phyloP scores from a whole-genome alignment of 805 yeast species.

The Metschnikowia lochheadii region DNA sequence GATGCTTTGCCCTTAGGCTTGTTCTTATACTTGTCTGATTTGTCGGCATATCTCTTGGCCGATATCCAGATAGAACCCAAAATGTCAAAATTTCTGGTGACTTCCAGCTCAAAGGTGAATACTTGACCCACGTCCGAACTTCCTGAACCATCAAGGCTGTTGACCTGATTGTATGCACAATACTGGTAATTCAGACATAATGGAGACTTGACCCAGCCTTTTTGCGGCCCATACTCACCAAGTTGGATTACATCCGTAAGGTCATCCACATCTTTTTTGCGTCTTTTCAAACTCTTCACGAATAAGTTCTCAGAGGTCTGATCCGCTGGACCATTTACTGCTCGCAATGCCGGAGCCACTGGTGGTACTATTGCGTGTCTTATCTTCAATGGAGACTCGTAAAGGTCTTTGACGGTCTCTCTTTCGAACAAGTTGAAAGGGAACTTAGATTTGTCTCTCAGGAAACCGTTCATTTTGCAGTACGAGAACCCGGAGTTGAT shows the following conservation, averaged over 20 bases:
- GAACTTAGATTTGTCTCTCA: slow-evolving; percentile 26
- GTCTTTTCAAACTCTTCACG: slow-evolving; percentile 17
- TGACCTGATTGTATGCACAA: slow-evolving; percentile 35
- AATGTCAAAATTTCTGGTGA: slow-evolving; percentile 21
- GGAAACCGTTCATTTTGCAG: slow-evolving; percentile 40
- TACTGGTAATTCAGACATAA: slow-evolving; percentile 35
- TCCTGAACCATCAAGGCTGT: slow-evolving; percentile 16
- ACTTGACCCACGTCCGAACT: slow-evolving; percentile 21
- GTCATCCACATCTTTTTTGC: slow-evolving; percentile 33
- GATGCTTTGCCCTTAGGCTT: neutral
- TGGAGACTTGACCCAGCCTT: slow-evolving; percentile 39
- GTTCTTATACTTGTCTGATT: neutral
- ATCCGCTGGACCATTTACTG: slow-evolving; percentile 21
- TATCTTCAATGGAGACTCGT: slow-evolving; percentile 27
- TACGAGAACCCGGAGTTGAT: slow-evolving; percentile 41
- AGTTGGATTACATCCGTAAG: slow-evolving; percentile 19
- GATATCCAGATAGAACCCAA: slow-evolving; percentile 37
- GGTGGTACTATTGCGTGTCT: slow-evolving; percentile 41
- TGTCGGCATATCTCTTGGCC: slow-evolving; percentile 18
- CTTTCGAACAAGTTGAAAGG: slow-evolving; percentile 25
- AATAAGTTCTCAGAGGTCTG: slow-evolving; percentile 17
- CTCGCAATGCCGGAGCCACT: slow-evolving; percentile 28
- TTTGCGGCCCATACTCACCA: slow-evolving; percentile 31
- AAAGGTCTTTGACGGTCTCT: slow-evolving; percentile 19
- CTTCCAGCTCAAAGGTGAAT: slow-evolving; percentile 20